These are phyloP conservation scores for Wickerhamomyces kurtzmanii DNA, from an alignment of 805 yeast genomes.

Conservation along the genomic window DNA sequence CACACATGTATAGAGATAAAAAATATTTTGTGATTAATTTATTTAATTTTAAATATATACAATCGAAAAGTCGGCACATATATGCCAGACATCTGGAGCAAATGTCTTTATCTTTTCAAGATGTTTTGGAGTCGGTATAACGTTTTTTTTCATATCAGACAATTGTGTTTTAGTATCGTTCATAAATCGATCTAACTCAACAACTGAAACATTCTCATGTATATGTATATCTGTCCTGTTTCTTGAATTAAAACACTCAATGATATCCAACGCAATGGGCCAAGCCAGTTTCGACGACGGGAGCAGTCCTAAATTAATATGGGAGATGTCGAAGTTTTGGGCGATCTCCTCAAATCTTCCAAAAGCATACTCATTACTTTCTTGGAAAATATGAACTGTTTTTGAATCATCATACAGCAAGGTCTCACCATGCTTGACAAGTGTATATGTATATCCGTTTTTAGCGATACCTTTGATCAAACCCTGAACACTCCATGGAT, in stretches of 20 bases:
- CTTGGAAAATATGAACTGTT: constrained; percentile 39
- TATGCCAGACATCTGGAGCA: constrained; percentile 83
- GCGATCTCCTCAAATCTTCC: constrained; percentile 24
- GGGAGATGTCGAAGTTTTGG: constrained; percentile 24
- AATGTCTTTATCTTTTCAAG: constrained; percentile 69
- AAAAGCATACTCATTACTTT: constrained; percentile 46
- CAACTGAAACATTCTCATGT: constrained; percentile 61
- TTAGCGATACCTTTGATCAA: constrained; percentile 40
- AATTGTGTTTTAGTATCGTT: constrained; percentile 2
- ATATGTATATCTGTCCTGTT: constrained; percentile 38
- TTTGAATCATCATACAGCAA: constrained; percentile 17
- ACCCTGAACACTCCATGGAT: constrained; percentile 79
- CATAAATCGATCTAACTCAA: constrained; percentile 22
- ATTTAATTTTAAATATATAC: too few species aligned
- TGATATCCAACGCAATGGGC: constrained; percentile 29
- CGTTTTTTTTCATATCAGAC: constrained; percentile 1
- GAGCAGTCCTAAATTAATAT: constrained; percentile 70
- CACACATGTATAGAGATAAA: too few species aligned
- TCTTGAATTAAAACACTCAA: constrained; percentile 3
- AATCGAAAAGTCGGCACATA: constrained; percentile 49
- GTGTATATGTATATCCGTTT: constrained; percentile 30
- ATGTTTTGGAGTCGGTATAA: constrained; percentile 17
- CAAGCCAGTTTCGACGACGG: constrained; percentile 64
- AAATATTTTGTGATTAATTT: too few species aligned
- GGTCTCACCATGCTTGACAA: constrained; percentile 22